Evolutionary conservation across 148 eudicot species (phyloP).

Genomic region (Rhododendron henanense): DNA sequence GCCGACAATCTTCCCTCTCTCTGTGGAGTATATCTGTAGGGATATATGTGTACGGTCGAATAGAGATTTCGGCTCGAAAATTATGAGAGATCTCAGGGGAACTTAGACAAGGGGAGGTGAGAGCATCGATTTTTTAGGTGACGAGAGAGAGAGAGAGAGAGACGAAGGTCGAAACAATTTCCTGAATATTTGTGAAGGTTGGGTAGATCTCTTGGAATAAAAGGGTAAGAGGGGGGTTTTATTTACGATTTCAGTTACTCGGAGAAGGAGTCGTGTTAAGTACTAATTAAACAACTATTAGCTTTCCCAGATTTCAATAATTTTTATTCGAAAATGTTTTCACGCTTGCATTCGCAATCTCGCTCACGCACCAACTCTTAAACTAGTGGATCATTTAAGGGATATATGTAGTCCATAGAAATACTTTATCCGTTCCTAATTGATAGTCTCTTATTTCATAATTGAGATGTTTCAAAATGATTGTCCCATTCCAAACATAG

Average conservation of each 20-base stretch:
- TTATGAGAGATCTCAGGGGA: background rate
- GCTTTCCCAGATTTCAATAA: too few species aligned
- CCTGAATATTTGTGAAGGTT: background rate
- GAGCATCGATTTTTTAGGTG: background rate
- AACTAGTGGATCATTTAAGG: too few species aligned
- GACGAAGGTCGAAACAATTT: background rate
- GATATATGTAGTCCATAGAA: background rate
- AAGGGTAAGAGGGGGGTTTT: background rate
- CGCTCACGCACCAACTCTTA: background rate
- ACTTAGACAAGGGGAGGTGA: background rate
- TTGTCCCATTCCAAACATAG: too few species aligned
- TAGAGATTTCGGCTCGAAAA: background rate
- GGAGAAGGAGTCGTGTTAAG: background rate
- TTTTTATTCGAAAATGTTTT: too few species aligned
- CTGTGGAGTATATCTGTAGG: background rate
- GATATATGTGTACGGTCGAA: background rate
- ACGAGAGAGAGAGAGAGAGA: background rate
- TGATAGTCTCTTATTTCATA: too few species aligned
- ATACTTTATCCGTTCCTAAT: too few species aligned
- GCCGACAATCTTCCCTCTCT: background rate
- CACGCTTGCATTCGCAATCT: background rate
- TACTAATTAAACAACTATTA: too few species aligned
- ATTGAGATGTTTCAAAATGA: too few species aligned
- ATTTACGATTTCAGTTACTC: slow-evolving; percentile 3
- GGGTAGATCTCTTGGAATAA: background rate